Percentiles rank a stretch among this genome's conserved stretches.
Evolutionary conservation across 208 protist species (phyloP).

Genomic region (Endotrypanum monterogeii): DNA sequence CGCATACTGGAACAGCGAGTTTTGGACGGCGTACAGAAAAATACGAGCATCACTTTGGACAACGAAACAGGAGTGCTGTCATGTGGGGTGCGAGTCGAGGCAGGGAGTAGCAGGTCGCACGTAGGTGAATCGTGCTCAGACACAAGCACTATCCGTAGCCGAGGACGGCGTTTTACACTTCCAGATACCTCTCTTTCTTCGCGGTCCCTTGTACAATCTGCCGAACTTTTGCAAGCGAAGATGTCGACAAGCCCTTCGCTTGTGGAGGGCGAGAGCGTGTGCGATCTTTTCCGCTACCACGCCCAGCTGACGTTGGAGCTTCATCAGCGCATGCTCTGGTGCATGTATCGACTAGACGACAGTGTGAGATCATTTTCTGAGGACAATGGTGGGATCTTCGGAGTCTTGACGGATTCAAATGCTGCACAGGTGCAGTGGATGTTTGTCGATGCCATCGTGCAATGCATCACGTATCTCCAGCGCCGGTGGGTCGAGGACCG

Average conservation of each 20-base stretch:
- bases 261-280: neutral
- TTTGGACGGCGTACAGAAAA: conserved; percentile 13
- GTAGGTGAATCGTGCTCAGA: neutral
- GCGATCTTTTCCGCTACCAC: conserved; percentile 23
- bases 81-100: neutral
- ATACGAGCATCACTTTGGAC: neutral
- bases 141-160: conserved; percentile 12
- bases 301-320: conserved; percentile 33
- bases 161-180: conserved; percentile 22
- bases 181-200: conserved; percentile 2
- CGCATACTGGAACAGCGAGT: conserved; percentile 32
- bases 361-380: neutral
- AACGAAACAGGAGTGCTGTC: too few species aligned
- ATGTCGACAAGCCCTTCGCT: neutral
- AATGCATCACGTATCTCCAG: neutral
- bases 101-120: neutral
- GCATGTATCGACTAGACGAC: conserved; percentile 20
- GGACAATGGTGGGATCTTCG: conserved; percentile 24
- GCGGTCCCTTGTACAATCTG: neutral
- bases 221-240: neutral
- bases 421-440: conserved; percentile 24
- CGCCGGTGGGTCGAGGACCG: conserved; percentile 1
- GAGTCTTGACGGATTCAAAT: conserved; percentile 24
- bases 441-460: conserved; percentile 22
- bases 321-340: conserved; percentile 35